Percentiles rank a stretch among this genome's conserved stretches.
phyloP scores from a whole-genome alignment of 495 filamentous ascomycete genomes.

The Neurospora terricola region DNA sequence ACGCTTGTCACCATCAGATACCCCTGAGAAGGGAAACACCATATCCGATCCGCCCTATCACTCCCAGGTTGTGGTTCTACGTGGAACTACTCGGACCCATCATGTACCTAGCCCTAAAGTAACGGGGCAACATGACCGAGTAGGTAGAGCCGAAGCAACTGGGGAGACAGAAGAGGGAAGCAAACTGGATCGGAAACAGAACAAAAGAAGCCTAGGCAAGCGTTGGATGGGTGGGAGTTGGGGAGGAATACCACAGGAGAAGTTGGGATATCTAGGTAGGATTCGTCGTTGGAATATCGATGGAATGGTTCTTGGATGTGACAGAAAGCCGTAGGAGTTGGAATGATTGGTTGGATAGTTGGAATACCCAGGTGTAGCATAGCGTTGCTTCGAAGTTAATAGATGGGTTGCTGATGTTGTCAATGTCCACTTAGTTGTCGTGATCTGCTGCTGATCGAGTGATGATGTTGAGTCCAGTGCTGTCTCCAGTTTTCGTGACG shows the following conservation, averaged over 20 bases:
- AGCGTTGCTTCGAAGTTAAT: not conserved
- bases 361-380: not conserved
- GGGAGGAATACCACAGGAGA: too few species aligned
- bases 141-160: not conserved
- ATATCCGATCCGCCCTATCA: not conserved
- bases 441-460: too few species aligned
- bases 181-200: not conserved
- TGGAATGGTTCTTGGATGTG: not conserved
- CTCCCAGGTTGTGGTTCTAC: not conserved
- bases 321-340: not conserved
- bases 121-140: not conserved
- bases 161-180: not conserved
- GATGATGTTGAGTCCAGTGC: too few species aligned
- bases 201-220: not conserved
- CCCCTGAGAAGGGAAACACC: not conserved
- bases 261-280: not conserved
- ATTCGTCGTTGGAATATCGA: not conserved
- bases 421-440: too few species aligned
- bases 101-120: not conserved
- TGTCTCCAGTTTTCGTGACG: too few species aligned
- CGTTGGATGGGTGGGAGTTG: not conserved
- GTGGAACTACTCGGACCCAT: not conserved
- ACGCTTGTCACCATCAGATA: not conserved
- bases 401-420: not conserved
- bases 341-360: not conserved